Evolutionary conservation across 768 basidiomycete species (phyloP), one percentile per base, ranked within the genome.

Genomic region (Russula emetica): DNA sequence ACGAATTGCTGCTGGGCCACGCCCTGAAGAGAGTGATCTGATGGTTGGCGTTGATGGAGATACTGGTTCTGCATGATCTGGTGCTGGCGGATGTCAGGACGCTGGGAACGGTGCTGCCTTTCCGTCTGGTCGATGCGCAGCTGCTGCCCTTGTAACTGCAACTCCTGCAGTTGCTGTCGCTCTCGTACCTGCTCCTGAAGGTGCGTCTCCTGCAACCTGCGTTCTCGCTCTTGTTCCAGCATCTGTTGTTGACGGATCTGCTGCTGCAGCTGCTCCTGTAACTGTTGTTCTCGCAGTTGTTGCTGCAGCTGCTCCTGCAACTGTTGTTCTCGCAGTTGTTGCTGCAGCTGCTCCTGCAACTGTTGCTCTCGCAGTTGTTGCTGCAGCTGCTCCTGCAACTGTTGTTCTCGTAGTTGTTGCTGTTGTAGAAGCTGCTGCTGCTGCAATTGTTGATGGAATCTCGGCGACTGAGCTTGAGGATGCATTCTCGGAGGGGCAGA

Each of bases 401-500:
- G 74, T 26, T 72, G 67, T 63, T 85, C 82, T 68, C 87, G 83
- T 67, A 89, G 85, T 64, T 87, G 85, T 69, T 88, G 88, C 22
- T 86, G 75, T 47, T 85, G 77, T 62, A 87, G 72, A 57, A 85
- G 80, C 71, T 89, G 71, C 45, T 73, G 89, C 52, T 88, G 84
- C 62, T 89, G 80, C 70, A 88, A 85, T 63, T 90, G 88, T 63
- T 89, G 87, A 62, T 87, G 82, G 73, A 90, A 88, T 22, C 88
- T 83, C n/a, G 88, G 88, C 3, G 89, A 90, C 69, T 89, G 88
- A 4, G 87, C 85, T 24, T 83, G 81, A 6, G 87, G 84, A 32
- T 84, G 82, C 84, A 90, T 85, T 45, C 88, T 82, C 32, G 89
- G 87, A 32, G 89, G 86, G 2, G 90, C 86, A 0, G 87, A 86